Percentiles rank a stretch among this genome's conserved stretches.
These are phyloP conservation scores for Phialophora verrucosa DNA, from an alignment of 2,329 filamentous ascomycete genomes.

Conservation along the genomic window DNA sequence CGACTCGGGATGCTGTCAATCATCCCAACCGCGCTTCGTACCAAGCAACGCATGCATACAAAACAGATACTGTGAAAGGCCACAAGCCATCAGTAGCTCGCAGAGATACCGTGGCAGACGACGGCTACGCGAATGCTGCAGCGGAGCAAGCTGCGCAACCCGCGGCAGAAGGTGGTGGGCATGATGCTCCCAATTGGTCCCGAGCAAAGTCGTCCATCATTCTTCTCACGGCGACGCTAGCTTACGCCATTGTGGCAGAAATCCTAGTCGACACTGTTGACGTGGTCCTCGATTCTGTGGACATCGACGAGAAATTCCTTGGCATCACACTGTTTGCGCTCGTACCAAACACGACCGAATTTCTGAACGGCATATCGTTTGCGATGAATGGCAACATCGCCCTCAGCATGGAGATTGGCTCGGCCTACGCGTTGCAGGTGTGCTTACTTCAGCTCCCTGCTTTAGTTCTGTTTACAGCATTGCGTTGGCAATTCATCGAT, in stretches of 20 bases:
- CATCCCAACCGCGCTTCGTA: slow-evolving; percentile 58
- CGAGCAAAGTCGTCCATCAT: slow-evolving; percentile 88
- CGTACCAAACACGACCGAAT: slow-evolving; percentile 97
- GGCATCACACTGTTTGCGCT: slow-evolving; percentile 96
- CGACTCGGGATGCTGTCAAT: slow-evolving; percentile 74
- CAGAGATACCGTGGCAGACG: slow-evolving; percentile 41
- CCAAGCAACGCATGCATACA: slow-evolving; percentile 45
- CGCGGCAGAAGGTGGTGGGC: slow-evolving; percentile 66
- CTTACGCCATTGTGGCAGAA: slow-evolving; percentile 97
- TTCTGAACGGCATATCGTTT: slow-evolving; percentile 97
- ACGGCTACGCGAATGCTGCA: slow-evolving; percentile 57
- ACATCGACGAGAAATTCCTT: slow-evolving; percentile 95
- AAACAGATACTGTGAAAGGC: slow-evolving; percentile 41
- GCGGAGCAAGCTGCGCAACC: slow-evolving; percentile 42
- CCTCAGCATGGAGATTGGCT: slow-evolving; percentile 98
- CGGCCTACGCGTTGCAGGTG: slow-evolving; percentile 93
- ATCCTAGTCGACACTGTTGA: slow-evolving; percentile 97
- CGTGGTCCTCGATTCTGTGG: slow-evolving; percentile 86
- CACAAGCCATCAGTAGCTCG: slow-evolving; percentile 45
- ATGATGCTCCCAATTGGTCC: slow-evolving; percentile 99
- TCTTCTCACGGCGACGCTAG: slow-evolving; percentile 81
- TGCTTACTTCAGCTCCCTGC: slow-evolving; percentile 93
- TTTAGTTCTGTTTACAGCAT: slow-evolving; percentile 85
- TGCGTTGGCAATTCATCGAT: slow-evolving; percentile 67
- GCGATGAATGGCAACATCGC: slow-evolving; percentile 99